phyloP scores from a whole-genome alignment of 352 stramenopile species.

The Halophytophthora polymorphica region DNA sequence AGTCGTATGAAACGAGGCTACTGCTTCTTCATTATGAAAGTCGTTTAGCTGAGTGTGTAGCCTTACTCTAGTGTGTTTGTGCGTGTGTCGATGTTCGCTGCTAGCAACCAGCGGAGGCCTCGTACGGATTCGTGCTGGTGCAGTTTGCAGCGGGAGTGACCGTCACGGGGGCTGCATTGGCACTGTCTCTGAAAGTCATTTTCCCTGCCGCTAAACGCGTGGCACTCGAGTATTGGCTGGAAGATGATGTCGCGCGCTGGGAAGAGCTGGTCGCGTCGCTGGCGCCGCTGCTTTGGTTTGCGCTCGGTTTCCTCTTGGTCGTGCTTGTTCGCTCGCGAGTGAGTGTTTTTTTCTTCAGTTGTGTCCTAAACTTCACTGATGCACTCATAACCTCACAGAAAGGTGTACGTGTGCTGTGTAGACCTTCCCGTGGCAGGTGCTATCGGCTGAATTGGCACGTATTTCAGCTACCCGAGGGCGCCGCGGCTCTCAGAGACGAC shows the following conservation, averaged over 20 bases:
- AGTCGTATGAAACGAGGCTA: no score
- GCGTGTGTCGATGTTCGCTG: neutral
- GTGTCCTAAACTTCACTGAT: neutral
- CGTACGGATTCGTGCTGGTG: conserved; percentile 10
- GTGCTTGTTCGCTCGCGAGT: conserved; percentile 40
- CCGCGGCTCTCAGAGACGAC: conserved; percentile 6
- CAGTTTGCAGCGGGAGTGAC: conserved; percentile 13
- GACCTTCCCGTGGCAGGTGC: conserved; percentile 53
- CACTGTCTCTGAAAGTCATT: conserved; percentile 14
- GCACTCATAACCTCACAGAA: neutral
- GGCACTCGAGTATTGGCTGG: conserved; percentile 22
- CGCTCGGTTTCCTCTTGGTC: conserved; percentile 46
- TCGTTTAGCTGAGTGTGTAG: no score
- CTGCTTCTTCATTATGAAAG: no score
- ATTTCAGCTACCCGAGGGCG: conserved; percentile 6
- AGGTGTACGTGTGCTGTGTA: conserved; percentile 11
- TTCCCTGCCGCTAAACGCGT: conserved; percentile 23
- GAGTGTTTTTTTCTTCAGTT: neutral
- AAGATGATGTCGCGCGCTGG: conserved; percentile 13
- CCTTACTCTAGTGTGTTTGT: no score
- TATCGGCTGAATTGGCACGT: conserved; percentile 43
- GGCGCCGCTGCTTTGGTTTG: conserved; percentile 55
- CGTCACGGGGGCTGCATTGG: neutral
- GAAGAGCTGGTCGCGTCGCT: conserved; percentile 28
- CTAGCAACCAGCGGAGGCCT: neutral